Evolutionary conservation across 345 rosid genomes (phyloP), one percentile per base, ranked within the genome.

Genomic region (Aquilaria malaccensis): DNA sequence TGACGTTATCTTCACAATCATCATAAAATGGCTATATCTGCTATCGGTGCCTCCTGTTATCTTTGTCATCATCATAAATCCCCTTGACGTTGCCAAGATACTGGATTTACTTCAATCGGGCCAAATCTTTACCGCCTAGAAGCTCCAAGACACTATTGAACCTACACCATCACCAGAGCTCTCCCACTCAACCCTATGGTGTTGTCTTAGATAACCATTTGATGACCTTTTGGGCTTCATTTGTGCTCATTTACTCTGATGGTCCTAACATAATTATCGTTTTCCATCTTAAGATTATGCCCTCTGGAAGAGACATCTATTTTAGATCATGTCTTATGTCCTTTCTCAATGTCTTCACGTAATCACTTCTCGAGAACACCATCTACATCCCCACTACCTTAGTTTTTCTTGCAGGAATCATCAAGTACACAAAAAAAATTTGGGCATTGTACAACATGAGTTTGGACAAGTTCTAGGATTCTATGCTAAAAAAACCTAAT

Each of bases 241-340:
- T 87, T 70, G 72, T 87, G 52, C 63, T 85, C 37, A 12, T 87
- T 22, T 91, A 85, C 55, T 82, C 83, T 4, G 89, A 87, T 7
- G 91, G 89, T 0, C 89, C 85, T 0, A 87, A 87, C 72, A 72
- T 87, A 2, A 83, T 87, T 51, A 85, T 91, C 7, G 81, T 85
- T 0, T 77, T 80, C 2, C 70, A 89, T 2, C 81, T 88, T 0
- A 91, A 87, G 43, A 91, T 29, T 85, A 85, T 52, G 83, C 76
- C 33, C 87, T 87, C 3, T 85, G 85, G 91, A 73, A 68, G 13
- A 37, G 86, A 53, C 88, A 87, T 66, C 58, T 84, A 60, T 72
- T 84, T 1, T 72, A 78, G 1, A 76, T 84, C 6, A 7, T 72
- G 46, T 66, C 79, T 63, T 85, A 85, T 57, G 4, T 80, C 81